Base-by-base conservation (phyloP, 2,329 filamentous ascomycete species). In the Aureobasidium sp. region DNA sequence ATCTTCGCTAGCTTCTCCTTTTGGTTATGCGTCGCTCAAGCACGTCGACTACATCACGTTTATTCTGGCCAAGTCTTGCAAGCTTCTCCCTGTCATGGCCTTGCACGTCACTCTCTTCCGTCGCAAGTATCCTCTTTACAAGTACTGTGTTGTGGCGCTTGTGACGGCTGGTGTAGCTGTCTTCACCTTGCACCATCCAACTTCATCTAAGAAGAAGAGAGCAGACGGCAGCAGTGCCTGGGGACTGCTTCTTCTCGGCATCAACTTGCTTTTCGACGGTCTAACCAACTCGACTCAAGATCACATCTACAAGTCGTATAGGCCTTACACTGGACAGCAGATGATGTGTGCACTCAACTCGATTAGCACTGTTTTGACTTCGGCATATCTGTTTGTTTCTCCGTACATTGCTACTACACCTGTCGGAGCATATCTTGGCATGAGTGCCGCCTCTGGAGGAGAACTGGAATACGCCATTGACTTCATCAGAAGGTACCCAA, bases 341-440 rank as follows among this genome's bases (percentile, higher is more conserved):
- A 99, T 99, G 94, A 99, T 99, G 94, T 95, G 92, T 73, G 92
- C 93, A 43, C 91, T 97, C 76, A 99, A 97, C 73, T 79, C 96
- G 62, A 88, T 97, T 75, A 88, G 85, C 69, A 93, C 92, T 3
- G 71, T 86, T 51, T 80, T 97, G 62, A 97, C 92, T 3, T 81
- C 84, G 24, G 71, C 78, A 0, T 97, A 96, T 71, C 84, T 99
- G 48, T 66, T 93, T 20, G 71, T 92, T 24, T 89, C 87, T 69
- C 94, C 94, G 0, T 90, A 87, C 78, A 75, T 97, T n/a, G 88
- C 88, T 0, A 79, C 82, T 63, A 91, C 77, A 7, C 71, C 73
- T 0, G 39, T 80, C 2, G 78, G 75, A 12, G 67, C 70, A 7
- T 76, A 71, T 62, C 55, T 80, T 20, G 78, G 78, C 29, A 73